These are phyloP conservation scores for Picea abies DNA, from an alignment of 83 land plant genomes.

Conservation along the genomic window DNA sequence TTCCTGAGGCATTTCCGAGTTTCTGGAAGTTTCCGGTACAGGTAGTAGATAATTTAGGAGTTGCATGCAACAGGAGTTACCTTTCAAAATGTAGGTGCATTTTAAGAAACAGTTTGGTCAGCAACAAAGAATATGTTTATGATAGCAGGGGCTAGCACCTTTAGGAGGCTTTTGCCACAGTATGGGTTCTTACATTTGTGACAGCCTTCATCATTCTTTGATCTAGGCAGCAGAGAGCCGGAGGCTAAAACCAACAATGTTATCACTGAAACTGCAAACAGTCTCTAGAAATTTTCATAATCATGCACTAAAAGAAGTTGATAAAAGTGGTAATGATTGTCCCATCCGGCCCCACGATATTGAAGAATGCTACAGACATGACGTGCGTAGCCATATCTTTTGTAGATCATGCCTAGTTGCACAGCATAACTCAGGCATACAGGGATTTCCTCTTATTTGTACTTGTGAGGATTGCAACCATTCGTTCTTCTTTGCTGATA, in stretches of 20 bases:
- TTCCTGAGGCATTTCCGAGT: no score
- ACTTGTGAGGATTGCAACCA: constrained; percentile 42
- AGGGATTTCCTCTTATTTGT: constrained; percentile 77
- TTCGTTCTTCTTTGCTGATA: constrained; percentile 45
- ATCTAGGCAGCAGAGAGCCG: constrained; percentile 54
- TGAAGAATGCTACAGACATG: constrained; percentile 63
- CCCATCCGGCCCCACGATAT: constrained; percentile 74
- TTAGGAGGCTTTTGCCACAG: no score
- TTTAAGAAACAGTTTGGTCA: no score
- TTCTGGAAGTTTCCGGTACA: no score
- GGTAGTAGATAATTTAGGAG: no score
- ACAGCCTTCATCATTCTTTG: no score
- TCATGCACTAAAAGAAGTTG: neutral
- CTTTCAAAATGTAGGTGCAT: no score
- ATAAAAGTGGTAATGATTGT: constrained; percentile 31
- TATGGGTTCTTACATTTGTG: no score
- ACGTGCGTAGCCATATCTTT: constrained; percentile 62
- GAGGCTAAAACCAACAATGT: constrained; percentile 45
- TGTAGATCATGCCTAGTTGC: constrained; percentile 63
- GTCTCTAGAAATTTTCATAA: neutral
- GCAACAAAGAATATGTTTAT: no score
- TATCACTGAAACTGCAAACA: constrained; percentile 35
- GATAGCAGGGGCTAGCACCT: no score
- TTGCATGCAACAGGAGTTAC: no score
- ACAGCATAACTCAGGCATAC: constrained; percentile 68